Conservation (phyloP, 192 early-diverging fungal genomes). For the Backusella luteola region DNA sequence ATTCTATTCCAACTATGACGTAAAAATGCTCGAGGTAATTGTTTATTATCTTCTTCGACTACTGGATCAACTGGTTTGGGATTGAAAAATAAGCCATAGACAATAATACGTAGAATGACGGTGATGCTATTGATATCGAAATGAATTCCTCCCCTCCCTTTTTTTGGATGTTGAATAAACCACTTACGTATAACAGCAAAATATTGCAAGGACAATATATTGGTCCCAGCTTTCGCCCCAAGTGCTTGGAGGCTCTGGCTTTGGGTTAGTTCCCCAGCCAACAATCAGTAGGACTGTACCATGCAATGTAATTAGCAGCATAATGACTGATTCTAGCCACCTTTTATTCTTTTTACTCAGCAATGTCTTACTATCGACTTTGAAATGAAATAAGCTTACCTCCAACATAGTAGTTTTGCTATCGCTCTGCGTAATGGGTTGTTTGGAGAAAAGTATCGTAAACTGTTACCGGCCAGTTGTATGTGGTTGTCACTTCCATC, state of each 20-base stretch:
- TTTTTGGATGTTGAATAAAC: background rate
- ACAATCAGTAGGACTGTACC: slow-evolving; percentile 39
- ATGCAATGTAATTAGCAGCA: slow-evolving; percentile 45
- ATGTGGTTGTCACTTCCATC: background rate
- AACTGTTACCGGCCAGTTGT: slow-evolving; percentile 28
- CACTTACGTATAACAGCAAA: slow-evolving; percentile 53
- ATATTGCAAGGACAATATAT: slow-evolving; percentile 46
- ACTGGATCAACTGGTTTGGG: background rate
- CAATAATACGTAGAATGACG: slow-evolving; percentile 18
- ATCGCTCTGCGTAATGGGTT: slow-evolving; percentile 39
- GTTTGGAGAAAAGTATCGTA: slow-evolving; percentile 41
- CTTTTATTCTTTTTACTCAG: slow-evolving; percentile 15
- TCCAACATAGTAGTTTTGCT: slow-evolving; percentile 38
- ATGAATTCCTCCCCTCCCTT: background rate
- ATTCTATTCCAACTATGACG: slow-evolving; percentile 63
- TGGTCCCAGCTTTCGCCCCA: slow-evolving; percentile 52
- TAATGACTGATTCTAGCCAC: slow-evolving; percentile 47
- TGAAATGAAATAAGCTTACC: slow-evolving; percentile 26
- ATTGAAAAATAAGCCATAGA: slow-evolving; percentile 32
- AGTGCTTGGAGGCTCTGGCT: slow-evolving; percentile 18
- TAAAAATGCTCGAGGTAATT: slow-evolving; percentile 45
- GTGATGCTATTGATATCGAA: background rate
- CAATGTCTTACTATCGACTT: background rate
- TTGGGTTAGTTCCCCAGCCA: slow-evolving; percentile 30
- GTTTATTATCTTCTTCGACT: slow-evolving; percentile 7